Conservation (phyloP, 2,329 filamentous ascomycete species). For the Claviceps pusilla region DNA sequence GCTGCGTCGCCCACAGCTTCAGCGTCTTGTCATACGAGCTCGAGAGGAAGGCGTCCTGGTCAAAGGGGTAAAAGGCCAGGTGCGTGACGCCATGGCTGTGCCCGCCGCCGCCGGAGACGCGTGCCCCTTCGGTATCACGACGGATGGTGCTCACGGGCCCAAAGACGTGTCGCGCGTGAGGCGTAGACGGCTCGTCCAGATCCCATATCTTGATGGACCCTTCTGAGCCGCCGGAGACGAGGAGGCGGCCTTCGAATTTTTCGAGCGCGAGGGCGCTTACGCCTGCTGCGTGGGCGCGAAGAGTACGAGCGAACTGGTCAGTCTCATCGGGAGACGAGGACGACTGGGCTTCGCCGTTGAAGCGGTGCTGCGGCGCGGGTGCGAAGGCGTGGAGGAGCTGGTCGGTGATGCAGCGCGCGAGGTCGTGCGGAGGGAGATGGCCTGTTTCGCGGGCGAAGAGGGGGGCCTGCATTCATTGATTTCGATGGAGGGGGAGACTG, state of each 20-base stretch:
- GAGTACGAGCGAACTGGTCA: constrained; percentile 19
- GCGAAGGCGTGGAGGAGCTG: constrained; percentile 56
- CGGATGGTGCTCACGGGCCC: constrained; percentile 37
- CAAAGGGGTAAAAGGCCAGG: constrained; percentile 64
- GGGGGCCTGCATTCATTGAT: constrained; percentile 52
- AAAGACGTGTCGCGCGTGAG: constrained; percentile 32
- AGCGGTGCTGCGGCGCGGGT: constrained; percentile 50
- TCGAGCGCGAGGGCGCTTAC: constrained; percentile 70
- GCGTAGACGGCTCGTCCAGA: constrained; percentile 45
- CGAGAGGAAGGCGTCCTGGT: constrained; percentile 59
- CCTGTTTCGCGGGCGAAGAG: constrained; percentile 64
- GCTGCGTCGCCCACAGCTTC: constrained; percentile 58
- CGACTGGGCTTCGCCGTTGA: constrained; percentile 37
- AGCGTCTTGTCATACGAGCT: constrained; percentile 65
- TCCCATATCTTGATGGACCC: constrained; percentile 79
- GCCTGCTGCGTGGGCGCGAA: constrained; percentile 60
- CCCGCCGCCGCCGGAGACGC: constrained; percentile 10
- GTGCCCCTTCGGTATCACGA: constrained; percentile 18
- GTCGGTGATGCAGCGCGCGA: constrained; percentile 51
- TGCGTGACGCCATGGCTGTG: constrained; percentile 64
- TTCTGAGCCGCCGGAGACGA: constrained; percentile 76
- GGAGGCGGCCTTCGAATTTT: constrained; percentile 58
- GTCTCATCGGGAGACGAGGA: constrained; percentile 6
- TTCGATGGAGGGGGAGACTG: background rate
- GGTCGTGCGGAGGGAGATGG: constrained; percentile 44